Conservation (phyloP, 495 filamentous ascomycete species). For the Pyronema domesticum region DNA sequence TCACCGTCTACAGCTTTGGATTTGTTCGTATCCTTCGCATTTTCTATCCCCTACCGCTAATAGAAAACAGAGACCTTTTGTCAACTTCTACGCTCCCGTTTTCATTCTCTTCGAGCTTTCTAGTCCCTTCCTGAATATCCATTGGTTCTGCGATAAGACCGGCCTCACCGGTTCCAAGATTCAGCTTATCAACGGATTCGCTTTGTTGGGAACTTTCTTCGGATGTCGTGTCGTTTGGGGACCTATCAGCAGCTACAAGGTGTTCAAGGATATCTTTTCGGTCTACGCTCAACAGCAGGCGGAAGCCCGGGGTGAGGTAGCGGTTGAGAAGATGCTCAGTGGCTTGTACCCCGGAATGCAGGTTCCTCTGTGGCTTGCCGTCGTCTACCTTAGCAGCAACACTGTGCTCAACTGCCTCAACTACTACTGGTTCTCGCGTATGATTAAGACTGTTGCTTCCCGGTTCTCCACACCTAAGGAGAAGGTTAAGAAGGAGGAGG, state of each 20-base stretch:
- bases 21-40: slow-evolving; percentile 50
- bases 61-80: slow-evolving; percentile 55
- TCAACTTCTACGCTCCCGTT: slow-evolving; percentile 76
- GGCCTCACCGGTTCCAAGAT: slow-evolving; percentile 67
- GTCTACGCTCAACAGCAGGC: slow-evolving; percentile 32
- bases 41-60: background rate
- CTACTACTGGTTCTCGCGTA: slow-evolving; percentile 92
- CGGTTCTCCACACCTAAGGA: slow-evolving; percentile 38
- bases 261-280: slow-evolving; percentile 66
- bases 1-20: slow-evolving; percentile 74
- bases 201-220: slow-evolving; percentile 61
- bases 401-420: slow-evolving; percentile 70
- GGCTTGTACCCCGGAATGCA: slow-evolving; percentile 22
- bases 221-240: slow-evolving; percentile 82
- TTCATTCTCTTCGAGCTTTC: slow-evolving; percentile 99
- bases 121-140: slow-evolving; percentile 82
- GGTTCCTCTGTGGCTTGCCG: slow-evolving; percentile 65
- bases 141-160: slow-evolving; percentile 99
- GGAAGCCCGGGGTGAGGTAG: slow-evolving; percentile 15
- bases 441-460: slow-evolving; percentile 82
- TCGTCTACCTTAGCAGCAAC: slow-evolving; percentile 59
- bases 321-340: slow-evolving; percentile 22
- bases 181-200: slow-evolving; percentile 77
- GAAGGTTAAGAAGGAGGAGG: slow-evolving; percentile 17
- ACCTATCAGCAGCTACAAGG: slow-evolving; percentile 55